phyloP scores from a whole-genome alignment of 371 early-diverging fungal species.

The Apophysomyces variabilis region DNA sequence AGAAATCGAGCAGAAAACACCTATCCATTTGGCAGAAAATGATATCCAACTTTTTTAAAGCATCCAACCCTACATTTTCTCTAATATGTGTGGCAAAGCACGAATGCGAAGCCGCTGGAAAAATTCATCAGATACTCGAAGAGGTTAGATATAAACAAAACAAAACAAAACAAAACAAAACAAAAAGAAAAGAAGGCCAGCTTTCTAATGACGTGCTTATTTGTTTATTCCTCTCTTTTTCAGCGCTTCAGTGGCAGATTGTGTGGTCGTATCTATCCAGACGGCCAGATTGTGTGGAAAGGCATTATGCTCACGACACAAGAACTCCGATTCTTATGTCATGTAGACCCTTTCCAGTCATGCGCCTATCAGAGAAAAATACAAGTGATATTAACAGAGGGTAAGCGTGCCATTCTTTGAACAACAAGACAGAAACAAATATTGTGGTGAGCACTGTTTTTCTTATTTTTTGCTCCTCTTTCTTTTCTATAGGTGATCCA shows the following conservation, averaged over 20 bases:
- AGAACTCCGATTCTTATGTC: constrained; percentile 20
- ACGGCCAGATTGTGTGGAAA: constrained; percentile 26
- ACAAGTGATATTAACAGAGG: constrained; percentile 17
- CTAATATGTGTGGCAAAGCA: constrained; percentile 24
- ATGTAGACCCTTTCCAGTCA: constrained; percentile 12
- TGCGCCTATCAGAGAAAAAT: neutral
- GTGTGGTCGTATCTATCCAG: constrained; percentile 30
- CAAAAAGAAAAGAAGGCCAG: neutral
- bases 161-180: neutral
- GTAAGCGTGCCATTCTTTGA: constrained; percentile 6
- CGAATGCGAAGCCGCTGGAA: constrained; percentile 32
- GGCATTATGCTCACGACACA: constrained; percentile 18
- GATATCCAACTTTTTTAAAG: neutral
- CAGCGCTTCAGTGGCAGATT: constrained; percentile 28
- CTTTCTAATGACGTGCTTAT: neutral
- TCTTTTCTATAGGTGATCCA: constrained; percentile 16
- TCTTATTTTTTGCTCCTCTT: neutral
- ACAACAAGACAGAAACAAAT: neutral
- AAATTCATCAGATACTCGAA: constrained; percentile 31
- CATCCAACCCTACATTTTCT: constrained; percentile 9
- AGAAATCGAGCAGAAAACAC: neutral
- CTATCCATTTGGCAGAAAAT: constrained; percentile 1
- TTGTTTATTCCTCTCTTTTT: neutral
- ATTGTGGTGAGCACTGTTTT: neutral
- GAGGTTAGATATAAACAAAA: constrained; percentile 10